Percentiles rank a stretch among this genome's conserved stretches.
Conservation (phyloP, 257 asterid species). For the Rauvolfia tetraphylla region DNA sequence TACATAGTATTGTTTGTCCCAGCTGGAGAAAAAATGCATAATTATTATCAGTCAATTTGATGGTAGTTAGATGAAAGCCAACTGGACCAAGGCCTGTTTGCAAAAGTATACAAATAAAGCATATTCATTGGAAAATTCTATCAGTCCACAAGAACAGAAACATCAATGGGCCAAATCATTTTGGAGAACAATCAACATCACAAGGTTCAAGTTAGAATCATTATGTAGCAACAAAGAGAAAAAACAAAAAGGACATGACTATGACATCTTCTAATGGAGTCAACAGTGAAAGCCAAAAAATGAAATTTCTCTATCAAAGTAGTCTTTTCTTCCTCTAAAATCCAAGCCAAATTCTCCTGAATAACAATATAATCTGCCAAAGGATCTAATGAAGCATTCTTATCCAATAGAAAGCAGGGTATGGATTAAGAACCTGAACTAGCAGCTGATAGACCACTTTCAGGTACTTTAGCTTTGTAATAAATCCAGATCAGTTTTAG, state of each 20-base stretch:
- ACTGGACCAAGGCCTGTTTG: neutral
- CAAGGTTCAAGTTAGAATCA: neutral
- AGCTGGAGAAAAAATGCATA: conserved; percentile 50
- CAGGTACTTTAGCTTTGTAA: no score
- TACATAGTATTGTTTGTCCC: conserved; percentile 67
- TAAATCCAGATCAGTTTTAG: neutral
- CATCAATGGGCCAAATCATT: neutral
- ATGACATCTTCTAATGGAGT: neutral
- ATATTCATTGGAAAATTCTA: neutral
- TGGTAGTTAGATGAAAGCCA: neutral
- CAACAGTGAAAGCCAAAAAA: neutral
- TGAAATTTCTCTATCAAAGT: neutral
- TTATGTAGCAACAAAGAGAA: neutral
- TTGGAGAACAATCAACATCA: neutral
- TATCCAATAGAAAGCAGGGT: neutral
- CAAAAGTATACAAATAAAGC: neutral
- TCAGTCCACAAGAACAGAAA: neutral
- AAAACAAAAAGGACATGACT: neutral
- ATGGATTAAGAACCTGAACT: neutral
- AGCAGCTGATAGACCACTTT: neutral
- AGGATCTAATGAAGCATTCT: neutral
- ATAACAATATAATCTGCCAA: neutral
- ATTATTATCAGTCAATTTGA: neutral
- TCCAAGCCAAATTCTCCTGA: neutral
- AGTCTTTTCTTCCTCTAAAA: neutral